Percentiles rank a stretch among this genome's conserved stretches.
phyloP scores from a whole-genome alignment of 805 yeast species.

The Candida succiphila region DNA sequence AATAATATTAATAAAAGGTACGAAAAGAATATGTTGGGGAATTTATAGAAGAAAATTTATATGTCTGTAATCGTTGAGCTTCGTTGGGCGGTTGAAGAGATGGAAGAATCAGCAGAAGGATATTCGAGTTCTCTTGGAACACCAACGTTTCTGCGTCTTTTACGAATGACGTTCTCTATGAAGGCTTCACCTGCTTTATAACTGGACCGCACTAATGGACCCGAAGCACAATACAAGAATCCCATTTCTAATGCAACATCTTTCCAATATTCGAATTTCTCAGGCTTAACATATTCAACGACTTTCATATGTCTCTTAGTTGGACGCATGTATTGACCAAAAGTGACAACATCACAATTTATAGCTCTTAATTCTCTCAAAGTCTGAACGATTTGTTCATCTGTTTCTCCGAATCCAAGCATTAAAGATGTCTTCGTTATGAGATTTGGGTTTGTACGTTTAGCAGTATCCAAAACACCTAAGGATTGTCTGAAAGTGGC shows the following conservation, averaged over 20 bases:
- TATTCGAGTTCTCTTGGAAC: conserved; percentile 19
- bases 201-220: conserved; percentile 92
- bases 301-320: conserved; percentile 98
- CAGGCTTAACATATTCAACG: conserved; percentile 89
- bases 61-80: too few relatives aligned
- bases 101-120: neutral
- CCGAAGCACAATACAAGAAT: conserved; percentile 92
- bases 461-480: conserved; percentile 71
- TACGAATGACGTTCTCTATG: conserved; percentile 84
- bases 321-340: conserved; percentile 99
- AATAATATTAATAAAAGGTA: too few relatives aligned
- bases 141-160: conserved; percentile 44
- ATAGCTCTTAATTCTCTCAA: conserved; percentile 65
- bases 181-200: conserved; percentile 98
- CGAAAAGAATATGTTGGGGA: too few relatives aligned
- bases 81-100: too few relatives aligned
- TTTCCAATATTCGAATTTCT: conserved; percentile 90
- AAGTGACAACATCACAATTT: conserved; percentile 89
- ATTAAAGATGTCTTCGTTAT: conserved; percentile 90
- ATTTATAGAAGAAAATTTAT: too few relatives aligned
- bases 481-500: conserved; percentile 91
- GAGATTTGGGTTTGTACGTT: conserved; percentile 59
- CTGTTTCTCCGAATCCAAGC: conserved; percentile 96
- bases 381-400: conserved; percentile 75
- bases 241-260: conserved; percentile 81